Evolutionary conservation across 2,329 filamentous ascomycete species (phyloP).

Genomic region (Cladobotryum mycophilum): DNA sequence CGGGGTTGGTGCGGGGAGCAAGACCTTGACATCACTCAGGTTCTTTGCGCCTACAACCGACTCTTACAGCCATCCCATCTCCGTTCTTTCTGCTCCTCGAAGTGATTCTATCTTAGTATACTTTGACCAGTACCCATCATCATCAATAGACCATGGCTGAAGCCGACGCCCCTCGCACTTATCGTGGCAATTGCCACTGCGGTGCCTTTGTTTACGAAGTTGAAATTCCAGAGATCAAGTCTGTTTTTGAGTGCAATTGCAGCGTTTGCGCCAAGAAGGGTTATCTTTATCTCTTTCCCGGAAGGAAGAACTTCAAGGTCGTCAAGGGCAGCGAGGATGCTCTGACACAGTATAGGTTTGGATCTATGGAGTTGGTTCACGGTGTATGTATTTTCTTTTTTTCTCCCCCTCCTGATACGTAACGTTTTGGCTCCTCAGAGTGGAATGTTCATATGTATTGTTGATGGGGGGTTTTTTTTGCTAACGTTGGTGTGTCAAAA

Average conservation of each 20-base stretch:
- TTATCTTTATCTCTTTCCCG: slow-evolving; percentile 33
- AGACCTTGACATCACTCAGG: no score
- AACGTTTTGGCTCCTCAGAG: not conserved
- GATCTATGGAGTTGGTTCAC: slow-evolving; percentile 30
- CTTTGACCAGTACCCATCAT: not conserved
- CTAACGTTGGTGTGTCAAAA: slow-evolving; percentile 16
- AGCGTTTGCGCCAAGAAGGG: slow-evolving; percentile 54
- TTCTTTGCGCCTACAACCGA: no score
- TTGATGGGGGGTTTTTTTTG: not conserved
- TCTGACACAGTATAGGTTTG: slow-evolving; percentile 41
- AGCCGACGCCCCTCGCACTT: slow-evolving; percentile 27
- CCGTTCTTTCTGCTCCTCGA: not conserved
- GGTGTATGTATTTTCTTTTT: no score
- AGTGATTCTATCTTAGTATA: not conserved
- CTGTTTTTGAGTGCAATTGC: slow-evolving; percentile 56
- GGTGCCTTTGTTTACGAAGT: slow-evolving; percentile 46
- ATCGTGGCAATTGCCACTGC: slow-evolving; percentile 55
- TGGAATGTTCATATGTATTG: no score
- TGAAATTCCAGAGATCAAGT: slow-evolving; percentile 50
- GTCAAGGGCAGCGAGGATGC: slow-evolving; percentile 38
- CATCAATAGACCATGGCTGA: slow-evolving; percentile 1
- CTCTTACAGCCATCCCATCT: no score
- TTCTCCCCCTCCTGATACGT: no score
- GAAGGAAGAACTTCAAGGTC: slow-evolving; percentile 31
- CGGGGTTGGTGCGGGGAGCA: no score